Percentiles rank a stretch among this genome's conserved stretches.
Conservation (phyloP, 2,329 filamentous ascomycete species). For the Ophiosphaerella narmari region DNA sequence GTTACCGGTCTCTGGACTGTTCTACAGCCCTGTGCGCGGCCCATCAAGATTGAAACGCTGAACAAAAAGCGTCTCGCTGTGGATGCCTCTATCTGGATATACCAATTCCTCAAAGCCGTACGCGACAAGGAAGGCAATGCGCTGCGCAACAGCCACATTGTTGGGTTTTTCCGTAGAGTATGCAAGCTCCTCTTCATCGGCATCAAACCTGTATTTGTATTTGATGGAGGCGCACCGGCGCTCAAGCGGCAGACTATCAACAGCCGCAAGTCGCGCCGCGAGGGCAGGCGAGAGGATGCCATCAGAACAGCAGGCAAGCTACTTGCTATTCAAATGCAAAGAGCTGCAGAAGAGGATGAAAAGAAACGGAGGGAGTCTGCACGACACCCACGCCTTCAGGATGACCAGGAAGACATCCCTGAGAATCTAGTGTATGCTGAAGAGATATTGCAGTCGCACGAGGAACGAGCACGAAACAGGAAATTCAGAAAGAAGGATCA, state of each 20-base stretch:
- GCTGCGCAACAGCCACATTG: conserved; percentile 90
- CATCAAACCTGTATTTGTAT: conserved; percentile 95
- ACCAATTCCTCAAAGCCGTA: conserved; percentile 98
- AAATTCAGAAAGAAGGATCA: conserved; percentile 90
- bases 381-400: conserved; percentile 47
- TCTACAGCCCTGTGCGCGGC: conserved; percentile 89
- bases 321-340: conserved; percentile 91
- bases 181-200: conserved; percentile 98
- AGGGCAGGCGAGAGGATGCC: conserved; percentile 92
- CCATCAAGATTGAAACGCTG: conserved; percentile 93
- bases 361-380: conserved; percentile 62
- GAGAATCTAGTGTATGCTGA: conserved; percentile 84
- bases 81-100: conserved; percentile 99
- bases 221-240: conserved; percentile 90
- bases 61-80: conserved; percentile 96
- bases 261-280: conserved; percentile 75
- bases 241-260: conserved; percentile 91
- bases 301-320: conserved; percentile 88
- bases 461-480: conserved; percentile 74
- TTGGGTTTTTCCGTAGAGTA: conserved; percentile 97
- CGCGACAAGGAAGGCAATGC: conserved; percentile 98
- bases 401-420: conserved; percentile 72
- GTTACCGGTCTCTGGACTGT: conserved; percentile 98
- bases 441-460: conserved; percentile 79
- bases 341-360: conserved; percentile 82